These are phyloP conservation scores for Xylaria multiplex DNA, from an alignment of 2,329 filamentous ascomycete species.

Conservation along the genomic window DNA sequence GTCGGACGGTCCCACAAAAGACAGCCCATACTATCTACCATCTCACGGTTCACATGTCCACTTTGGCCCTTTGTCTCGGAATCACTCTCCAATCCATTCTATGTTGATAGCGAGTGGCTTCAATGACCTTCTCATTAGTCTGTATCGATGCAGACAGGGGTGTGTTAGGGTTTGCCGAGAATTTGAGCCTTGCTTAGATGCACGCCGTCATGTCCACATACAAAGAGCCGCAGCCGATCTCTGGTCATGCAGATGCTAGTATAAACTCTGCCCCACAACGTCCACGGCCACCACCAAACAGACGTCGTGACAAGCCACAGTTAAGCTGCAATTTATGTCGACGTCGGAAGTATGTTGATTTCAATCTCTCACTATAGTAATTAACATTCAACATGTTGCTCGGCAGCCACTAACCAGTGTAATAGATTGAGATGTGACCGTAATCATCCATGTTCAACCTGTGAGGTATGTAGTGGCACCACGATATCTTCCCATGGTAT, in stretches of 20 bases:
- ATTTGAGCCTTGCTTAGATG: conserved; percentile 2
- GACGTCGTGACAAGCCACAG: conserved; percentile 42
- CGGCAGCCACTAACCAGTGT: conserved; percentile 13
- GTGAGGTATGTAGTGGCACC: conserved; percentile 25
- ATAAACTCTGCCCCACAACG: conserved; percentile 22
- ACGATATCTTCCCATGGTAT: background rate
- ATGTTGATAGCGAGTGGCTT: conserved; percentile 7
- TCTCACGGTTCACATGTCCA: background rate
- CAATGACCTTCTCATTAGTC: background rate
- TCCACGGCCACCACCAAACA: conserved; percentile 38
- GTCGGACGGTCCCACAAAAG: conserved; percentile 31
- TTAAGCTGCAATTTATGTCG: conserved; percentile 41
- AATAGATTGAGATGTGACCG: conserved; percentile 39
- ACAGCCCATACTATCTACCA: too few relatives aligned
- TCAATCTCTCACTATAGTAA: background rate
- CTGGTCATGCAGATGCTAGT: background rate
- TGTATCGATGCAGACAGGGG: conserved; percentile 18
- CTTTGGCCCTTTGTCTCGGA: conserved; percentile 1
- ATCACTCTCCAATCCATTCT: conserved; percentile 7
- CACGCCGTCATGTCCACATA: conserved; percentile 25
- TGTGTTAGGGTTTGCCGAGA: conserved; percentile 5
- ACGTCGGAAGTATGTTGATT: conserved; percentile 37
- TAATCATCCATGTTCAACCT: conserved; percentile 39
- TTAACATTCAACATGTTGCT: background rate
- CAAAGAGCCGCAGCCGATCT: conserved; percentile 8